Base-by-base conservation (phyloP, 1,139 yeast species). In the Diutina sp. region DNA sequence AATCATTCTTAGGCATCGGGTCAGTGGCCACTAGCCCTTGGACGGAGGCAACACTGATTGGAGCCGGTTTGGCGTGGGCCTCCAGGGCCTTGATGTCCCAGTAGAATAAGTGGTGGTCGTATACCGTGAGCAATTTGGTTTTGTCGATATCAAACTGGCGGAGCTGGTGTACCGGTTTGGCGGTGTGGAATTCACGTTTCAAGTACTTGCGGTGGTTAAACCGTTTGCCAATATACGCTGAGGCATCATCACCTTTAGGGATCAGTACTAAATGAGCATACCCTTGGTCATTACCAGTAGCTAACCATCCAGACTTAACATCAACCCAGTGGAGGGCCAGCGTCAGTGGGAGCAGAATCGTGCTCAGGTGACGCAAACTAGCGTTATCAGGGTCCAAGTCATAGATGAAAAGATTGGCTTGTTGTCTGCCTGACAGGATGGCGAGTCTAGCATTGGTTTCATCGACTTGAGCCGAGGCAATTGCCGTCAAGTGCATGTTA, bases 271-370 rank as follows among this genome's bases (percentile, higher is more conserved):
- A 69, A 67, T 88, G 87, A 0, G 83, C 86, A 60, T 80, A 73
- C 0, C 96, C 95, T 57, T 80, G 77, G 58, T 74, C 78, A 65
- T 87, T 90, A 6, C 95, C 95, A 0, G 91, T 78, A 16, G 85
- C 74, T 55, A 88, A 66, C 57, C 71, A 69, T 44, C 66, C 65
- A 51, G 69, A 66, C 18, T 65, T 46, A 65, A 69, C 56, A 6
- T 65, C 60, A 3, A 84, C 78, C 95, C 95, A 87, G 59, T 80
- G 74, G 70, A 87, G 69, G 0, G 84, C 73, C 61, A 83, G 79
- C 48, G 87, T 84, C 58, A 82, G 80, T 1, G 93, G 90, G 52
- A 88, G 72, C 0, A 88, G 68, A 54, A 88, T 83, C 1, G 95
- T 87, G 63, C 85, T 87, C 62, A 85, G 84, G 69, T 87, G 95